These are phyloP conservation scores for Imleria badia DNA, from an alignment of 768 basidiomycete species.

Conservation along the genomic window DNA sequence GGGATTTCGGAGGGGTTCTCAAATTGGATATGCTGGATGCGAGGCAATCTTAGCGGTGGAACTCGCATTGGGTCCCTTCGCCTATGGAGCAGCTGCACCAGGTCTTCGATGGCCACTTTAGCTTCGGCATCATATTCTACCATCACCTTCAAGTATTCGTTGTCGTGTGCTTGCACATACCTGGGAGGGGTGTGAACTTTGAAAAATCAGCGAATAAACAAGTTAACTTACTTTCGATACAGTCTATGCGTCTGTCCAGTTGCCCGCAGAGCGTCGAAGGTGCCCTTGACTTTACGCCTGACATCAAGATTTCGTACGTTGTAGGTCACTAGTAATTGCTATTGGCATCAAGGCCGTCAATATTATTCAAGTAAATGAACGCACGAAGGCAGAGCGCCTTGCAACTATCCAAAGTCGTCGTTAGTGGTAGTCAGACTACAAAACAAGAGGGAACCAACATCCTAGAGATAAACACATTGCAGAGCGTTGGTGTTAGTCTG, in stretches of 20 bases:
- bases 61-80: not conserved
- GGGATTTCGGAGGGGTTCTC: constrained; percentile 31
- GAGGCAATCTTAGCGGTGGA: not conserved
- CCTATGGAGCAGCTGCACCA: constrained; percentile 28
- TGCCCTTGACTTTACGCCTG: not conserved
- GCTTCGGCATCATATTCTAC: constrained; percentile 9
- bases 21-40: constrained; percentile 35
- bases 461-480: constrained; percentile 45
- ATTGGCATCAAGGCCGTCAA: not conserved
- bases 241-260: not conserved
- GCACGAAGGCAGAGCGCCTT: constrained; percentile 47
- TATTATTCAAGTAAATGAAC: constrained; percentile 14
- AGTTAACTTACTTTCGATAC: constrained; percentile 7
- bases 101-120: constrained; percentile 12
- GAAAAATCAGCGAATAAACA: not conserved
- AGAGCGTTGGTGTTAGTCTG: constrained; percentile 19
- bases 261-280: constrained; percentile 10
- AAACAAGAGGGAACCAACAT: constrained; percentile 38
- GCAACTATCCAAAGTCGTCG: constrained; percentile 36
- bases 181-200: not conserved
- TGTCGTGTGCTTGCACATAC: not conserved
- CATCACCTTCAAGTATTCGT: constrained; percentile 13
- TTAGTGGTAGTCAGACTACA: not conserved
- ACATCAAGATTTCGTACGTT: constrained; percentile 18
- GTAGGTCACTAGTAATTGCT: constrained; percentile 19